Evolutionary conservation across 2,329 filamentous ascomycete genomes (phyloP), one percentile per base, ranked within the genome.

Genomic region (Neopestalotiopsis sp.): DNA sequence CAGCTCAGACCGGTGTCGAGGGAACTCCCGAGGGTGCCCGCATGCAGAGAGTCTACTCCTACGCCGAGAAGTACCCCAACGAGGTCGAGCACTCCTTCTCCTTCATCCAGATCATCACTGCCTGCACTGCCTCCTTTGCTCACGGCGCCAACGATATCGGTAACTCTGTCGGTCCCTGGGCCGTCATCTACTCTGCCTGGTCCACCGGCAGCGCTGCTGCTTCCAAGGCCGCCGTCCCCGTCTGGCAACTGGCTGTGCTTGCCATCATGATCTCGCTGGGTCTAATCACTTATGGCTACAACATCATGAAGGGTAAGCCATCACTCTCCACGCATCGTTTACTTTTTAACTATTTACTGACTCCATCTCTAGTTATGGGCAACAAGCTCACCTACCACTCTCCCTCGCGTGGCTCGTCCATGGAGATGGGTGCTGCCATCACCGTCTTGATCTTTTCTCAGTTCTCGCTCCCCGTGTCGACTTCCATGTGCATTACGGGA

Each of bases 351-450:
- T 49, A 2, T 61, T 73, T 72, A 70, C 71, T 76, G 70, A 75
- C 68, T n/a, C 45, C 14, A 10, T 65, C 32, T 61, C 56, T 28
- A 75, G 73, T 79, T 80, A 94, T 94, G 91, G 92, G 92, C 66
- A 94, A 94, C 86, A 75, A 78, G 69, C 76, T 77, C 57, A 76
- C 76, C 7, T 77, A 76, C 67, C 74, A 78, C 72, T 76, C 75
- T 84, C 77, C 77, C 0, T 77, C 76, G 64, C 67, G 77, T 62
- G 77, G 77, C 40, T 92, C 83, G 74, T 93, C 91, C 65, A 94
- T 94, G 92, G 92, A 94, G 78, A 88, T 94, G 87, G 92, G 92
- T 61, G 91, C 92, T 59, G 91, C 92, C 73, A 89, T 94, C 73
- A 94, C 92, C 10, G 89, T 94, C 70, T 87, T 94, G 30, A 81